Percentiles rank a stretch among this genome's conserved stretches.
These are phyloP conservation scores for Leishmania martiniquensis DNA, from an alignment of 208 protist species.

Conservation along the genomic window DNA sequence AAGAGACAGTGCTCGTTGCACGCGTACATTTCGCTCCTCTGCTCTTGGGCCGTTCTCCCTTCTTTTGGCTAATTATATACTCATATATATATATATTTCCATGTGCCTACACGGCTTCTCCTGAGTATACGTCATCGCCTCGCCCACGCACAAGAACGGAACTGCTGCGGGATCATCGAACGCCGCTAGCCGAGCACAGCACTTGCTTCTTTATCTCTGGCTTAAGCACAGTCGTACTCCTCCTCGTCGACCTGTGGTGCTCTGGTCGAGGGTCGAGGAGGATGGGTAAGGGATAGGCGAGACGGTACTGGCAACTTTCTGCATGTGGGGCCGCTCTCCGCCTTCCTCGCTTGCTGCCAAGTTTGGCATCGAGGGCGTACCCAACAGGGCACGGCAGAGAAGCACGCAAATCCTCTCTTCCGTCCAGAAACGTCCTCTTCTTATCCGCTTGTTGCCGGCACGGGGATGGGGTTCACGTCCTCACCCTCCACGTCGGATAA, in stretches of 20 bases:
- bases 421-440: too few species aligned
- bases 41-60: neutral
- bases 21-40: neutral
- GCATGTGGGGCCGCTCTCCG: neutral
- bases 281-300: too few species aligned
- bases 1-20: neutral
- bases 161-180: neutral
- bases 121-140: neutral
- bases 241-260: neutral
- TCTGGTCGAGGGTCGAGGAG: neutral
- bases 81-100: too few species aligned
- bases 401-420: too few species aligned
- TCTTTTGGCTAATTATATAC: neutral
- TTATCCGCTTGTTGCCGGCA: too few species aligned
- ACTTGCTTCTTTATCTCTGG: neutral
- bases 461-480: too few species aligned
- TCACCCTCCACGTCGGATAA: neutral
- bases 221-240: neutral
- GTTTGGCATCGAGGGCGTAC: too few species aligned
- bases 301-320: neutral
- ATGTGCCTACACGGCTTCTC: too few species aligned
- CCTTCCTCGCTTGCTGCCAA: neutral
- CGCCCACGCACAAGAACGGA: neutral
- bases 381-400: too few species aligned
- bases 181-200: neutral